Percentiles rank a stretch among this genome's conserved stretches.
Evolutionary conservation across 768 basidiomycete genomes (phyloP).

Genomic region (Chiua virens): DNA sequence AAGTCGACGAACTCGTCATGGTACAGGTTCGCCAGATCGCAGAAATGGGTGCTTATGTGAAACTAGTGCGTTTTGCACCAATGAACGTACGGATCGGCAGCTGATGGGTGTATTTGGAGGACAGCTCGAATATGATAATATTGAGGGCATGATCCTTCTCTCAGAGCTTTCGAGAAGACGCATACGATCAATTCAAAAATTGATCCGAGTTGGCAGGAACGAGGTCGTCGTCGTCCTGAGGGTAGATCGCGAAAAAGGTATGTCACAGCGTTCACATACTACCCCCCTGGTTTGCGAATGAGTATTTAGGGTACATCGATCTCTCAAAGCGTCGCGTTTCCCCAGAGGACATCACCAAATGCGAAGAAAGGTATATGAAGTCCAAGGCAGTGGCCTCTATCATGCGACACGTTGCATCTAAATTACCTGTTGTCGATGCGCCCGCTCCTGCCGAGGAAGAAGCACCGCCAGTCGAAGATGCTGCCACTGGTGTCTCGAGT

Average conservation of each 20-base stretch:
- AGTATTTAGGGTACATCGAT: slow-evolving; percentile 87
- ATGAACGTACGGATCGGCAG: neutral
- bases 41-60: slow-evolving; percentile 99
- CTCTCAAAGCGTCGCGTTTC: slow-evolving; percentile 97
- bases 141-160: slow-evolving; percentile 99
- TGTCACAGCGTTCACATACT: slow-evolving; percentile 12
- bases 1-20: slow-evolving; percentile 99
- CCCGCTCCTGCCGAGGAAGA: slow-evolving; percentile 31
- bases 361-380: slow-evolving; percentile 98
- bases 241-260: slow-evolving; percentile 99
- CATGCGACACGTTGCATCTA: slow-evolving; percentile 87
- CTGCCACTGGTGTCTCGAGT: slow-evolving; percentile 38
- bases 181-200: slow-evolving; percentile 95
- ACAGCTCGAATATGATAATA: slow-evolving; percentile 98
- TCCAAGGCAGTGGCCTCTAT: slow-evolving; percentile 95
- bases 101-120: neutral
- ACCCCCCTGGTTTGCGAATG: no score
- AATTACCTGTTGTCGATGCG: slow-evolving; percentile 51
- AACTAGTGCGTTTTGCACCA: slow-evolving; percentile 64
- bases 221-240: slow-evolving; percentile 97
- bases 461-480: slow-evolving; percentile 21
- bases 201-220: slow-evolving; percentile 96
- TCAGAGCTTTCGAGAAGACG: slow-evolving; percentile 96
- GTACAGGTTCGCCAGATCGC: slow-evolving; percentile 99
- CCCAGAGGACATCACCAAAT: slow-evolving; percentile 97